A percentile compares a stretch with the other conserved stretches of the same genome.
Evolutionary conservation across 1,284 basidiomycete species (phyloP).

Genomic region (Cutaneotrichosporon sp.): DNA sequence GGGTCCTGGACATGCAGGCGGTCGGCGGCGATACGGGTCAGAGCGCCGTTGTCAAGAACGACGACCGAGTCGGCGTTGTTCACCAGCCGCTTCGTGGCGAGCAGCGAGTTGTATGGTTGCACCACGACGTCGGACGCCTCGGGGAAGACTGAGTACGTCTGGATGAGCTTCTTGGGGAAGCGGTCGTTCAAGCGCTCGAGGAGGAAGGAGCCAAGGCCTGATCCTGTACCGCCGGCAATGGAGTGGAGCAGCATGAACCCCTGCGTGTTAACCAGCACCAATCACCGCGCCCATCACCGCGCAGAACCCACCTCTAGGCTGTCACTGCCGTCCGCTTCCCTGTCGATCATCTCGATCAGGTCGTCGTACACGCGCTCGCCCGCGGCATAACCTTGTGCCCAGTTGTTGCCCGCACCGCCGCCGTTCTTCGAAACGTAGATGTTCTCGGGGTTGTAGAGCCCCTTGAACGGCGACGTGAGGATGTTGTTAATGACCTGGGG

Average conservation of each 20-base stretch:
- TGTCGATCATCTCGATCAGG: slow-evolving; percentile 98
- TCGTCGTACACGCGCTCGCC: slow-evolving; percentile 95
- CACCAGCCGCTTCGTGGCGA: slow-evolving; percentile 91
- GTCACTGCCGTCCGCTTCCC: slow-evolving; percentile 97
- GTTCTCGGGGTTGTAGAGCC: slow-evolving; percentile 97
- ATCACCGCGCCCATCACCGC: neutral
- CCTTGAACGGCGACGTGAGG: slow-evolving; percentile 83
- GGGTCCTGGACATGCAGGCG: slow-evolving; percentile 86
- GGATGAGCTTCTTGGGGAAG: slow-evolving; percentile 98
- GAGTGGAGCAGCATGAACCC: slow-evolving; percentile 99
- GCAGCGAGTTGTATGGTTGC: slow-evolving; percentile 92
- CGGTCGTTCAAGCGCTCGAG: slow-evolving; percentile 95
- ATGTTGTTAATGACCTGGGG: slow-evolving; percentile 93
- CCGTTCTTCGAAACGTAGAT: slow-evolving; percentile 94
- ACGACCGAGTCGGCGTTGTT: slow-evolving; percentile 98
- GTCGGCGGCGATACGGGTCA: slow-evolving; percentile 88
- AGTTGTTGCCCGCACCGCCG: slow-evolving; percentile 97
- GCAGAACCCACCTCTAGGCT: slow-evolving; percentile 75
- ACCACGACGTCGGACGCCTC: slow-evolving; percentile 94
- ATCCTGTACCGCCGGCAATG: slow-evolving; percentile 97
- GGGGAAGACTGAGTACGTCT: slow-evolving; percentile 99
- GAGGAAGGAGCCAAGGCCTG: slow-evolving; percentile 93
- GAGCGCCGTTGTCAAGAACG: slow-evolving; percentile 93
- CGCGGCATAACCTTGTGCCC: slow-evolving; percentile 89
- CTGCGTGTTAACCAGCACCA: slow-evolving; percentile 55